Conservation (phyloP, 768 basidiomycete species). For the Crucibulum laeve region DNA sequence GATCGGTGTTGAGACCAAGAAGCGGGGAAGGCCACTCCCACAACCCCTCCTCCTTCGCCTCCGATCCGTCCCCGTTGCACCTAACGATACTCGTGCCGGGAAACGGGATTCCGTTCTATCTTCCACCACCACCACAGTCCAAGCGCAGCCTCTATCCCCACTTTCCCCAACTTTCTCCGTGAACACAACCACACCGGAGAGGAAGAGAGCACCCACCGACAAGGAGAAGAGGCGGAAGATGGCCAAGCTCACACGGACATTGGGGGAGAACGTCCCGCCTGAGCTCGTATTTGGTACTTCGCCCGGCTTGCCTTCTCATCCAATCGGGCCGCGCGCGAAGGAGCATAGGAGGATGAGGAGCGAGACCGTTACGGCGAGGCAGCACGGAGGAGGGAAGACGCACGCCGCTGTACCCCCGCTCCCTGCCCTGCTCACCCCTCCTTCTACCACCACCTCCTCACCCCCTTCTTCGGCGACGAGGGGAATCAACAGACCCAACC, state of each 20-base stretch:
- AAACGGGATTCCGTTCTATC: background rate
- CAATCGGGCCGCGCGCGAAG: background rate
- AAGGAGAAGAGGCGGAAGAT: slow-evolving; percentile 39
- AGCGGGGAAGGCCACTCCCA: slow-evolving; percentile 9
- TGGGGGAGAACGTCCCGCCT: slow-evolving; percentile 56
- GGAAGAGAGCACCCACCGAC: slow-evolving; percentile 12
- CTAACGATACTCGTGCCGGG: background rate
- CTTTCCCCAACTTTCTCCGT: slow-evolving; percentile 10
- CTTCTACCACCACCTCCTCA: too few relatives aligned
- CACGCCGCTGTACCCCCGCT: too few relatives aligned
- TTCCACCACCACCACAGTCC: background rate
- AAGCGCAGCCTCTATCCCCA: slow-evolving; percentile 4
- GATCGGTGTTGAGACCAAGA: slow-evolving; percentile 2
- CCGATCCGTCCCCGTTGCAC: slow-evolving; percentile 3
- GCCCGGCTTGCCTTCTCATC: background rate
- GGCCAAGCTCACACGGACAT: slow-evolving; percentile 53
- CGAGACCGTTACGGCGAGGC: too few relatives aligned
- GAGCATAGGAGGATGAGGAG: background rate
- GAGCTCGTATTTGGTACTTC: slow-evolving; percentile 41
- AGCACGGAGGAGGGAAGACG: too few relatives aligned
- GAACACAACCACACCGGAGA: background rate
- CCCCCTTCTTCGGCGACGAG: too few relatives aligned
- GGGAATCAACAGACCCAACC: too few relatives aligned
- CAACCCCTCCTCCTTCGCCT: slow-evolving; percentile 16
- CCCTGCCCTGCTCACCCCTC: too few relatives aligned